Percentiles rank a stretch among this genome's conserved stretches.
These are phyloP conservation scores for Termitomyces sp. DNA, from an alignment of 768 basidiomycete species.

Conservation along the genomic window DNA sequence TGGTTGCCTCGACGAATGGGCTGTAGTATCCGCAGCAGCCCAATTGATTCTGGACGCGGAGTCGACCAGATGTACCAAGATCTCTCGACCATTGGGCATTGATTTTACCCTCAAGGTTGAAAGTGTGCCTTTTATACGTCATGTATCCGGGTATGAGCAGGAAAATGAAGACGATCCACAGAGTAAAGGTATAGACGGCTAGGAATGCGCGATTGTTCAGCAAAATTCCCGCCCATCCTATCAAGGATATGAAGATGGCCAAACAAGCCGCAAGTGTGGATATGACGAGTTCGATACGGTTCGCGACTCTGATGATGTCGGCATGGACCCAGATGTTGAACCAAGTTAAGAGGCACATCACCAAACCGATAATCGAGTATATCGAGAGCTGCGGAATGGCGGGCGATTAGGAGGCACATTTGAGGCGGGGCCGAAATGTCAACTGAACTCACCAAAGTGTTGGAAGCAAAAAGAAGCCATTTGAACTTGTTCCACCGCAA, in stretches of 20 bases:
- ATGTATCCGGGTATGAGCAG: constrained; percentile 75
- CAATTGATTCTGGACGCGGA: constrained; percentile 70
- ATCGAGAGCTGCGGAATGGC: constrained; percentile 34
- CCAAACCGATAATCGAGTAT: constrained; percentile 58
- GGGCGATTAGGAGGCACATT: neutral
- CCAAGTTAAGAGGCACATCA: constrained; percentile 72
- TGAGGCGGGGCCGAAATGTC: too few relatives aligned
- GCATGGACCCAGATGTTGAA: constrained; percentile 69
- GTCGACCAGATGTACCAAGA: constrained; percentile 55
- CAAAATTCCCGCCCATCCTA: constrained; percentile 78
- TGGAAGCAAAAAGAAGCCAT: constrained; percentile 66
- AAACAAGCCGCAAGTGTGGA: constrained; percentile 63
- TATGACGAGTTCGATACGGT: constrained; percentile 61
- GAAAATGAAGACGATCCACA: constrained; percentile 72
- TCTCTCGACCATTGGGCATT: constrained; percentile 71
- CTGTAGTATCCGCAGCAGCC: constrained; percentile 80
- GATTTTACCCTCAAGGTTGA: constrained; percentile 81
- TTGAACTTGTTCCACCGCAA: constrained; percentile 84
- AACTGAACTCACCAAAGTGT: constrained; percentile 34
- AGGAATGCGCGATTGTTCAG: constrained; percentile 84
- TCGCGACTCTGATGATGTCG: constrained; percentile 70
- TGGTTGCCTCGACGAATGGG: constrained; percentile 77
- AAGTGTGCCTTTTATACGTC: constrained; percentile 68
- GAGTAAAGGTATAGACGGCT: constrained; percentile 70
- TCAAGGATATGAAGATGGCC: constrained; percentile 59